A percentile compares a stretch with the other conserved stretches of the same genome.
Conservation (phyloP, 768 basidiomycete genomes). For the Boletus eberwhitei region DNA sequence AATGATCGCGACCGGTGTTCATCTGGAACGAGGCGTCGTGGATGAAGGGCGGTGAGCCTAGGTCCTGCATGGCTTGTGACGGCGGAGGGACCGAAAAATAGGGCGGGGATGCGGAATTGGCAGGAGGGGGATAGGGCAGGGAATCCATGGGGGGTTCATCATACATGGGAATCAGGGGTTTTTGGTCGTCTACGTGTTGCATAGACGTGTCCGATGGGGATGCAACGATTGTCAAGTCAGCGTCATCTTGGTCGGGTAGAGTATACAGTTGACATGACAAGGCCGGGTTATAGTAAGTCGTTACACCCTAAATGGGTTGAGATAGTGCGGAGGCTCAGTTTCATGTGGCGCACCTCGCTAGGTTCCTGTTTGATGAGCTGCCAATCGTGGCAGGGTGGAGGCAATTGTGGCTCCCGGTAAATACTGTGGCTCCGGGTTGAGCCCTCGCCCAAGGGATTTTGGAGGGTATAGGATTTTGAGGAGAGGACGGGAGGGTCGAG, state of each 20-base stretch:
- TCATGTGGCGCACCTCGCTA: conserved; percentile 19
- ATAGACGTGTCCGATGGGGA: conserved; percentile 1
- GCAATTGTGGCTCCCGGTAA: background rate
- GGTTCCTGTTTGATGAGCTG: conserved; percentile 25
- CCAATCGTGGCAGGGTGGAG: conserved; percentile 17
- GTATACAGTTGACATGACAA: conserved; percentile 15
- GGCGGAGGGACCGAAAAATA: conserved; percentile 16
- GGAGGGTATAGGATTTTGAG: conserved; percentile 30
- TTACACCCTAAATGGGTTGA: conserved; percentile 13
- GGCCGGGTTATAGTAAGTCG: conserved; percentile 12
- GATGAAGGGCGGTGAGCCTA: conserved; percentile 14
- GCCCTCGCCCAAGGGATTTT: conserved; percentile 26
- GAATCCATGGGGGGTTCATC: conserved; percentile 32
- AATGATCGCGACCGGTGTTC: conserved; percentile 15
- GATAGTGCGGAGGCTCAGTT: background rate
- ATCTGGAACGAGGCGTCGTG: conserved; percentile 9
- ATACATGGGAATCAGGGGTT: conserved; percentile 4
- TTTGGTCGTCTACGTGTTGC: conserved; percentile 14
- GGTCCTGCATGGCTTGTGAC: conserved; percentile 15
- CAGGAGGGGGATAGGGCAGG: conserved; percentile 29
- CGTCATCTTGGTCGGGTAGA: conserved; percentile 14
- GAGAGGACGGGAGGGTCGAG: conserved; percentile 3
- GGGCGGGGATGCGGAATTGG: conserved; percentile 15
- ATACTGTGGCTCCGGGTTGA: background rate
- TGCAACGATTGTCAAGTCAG: background rate